Evolutionary conservation across 2,329 filamentous ascomycete genomes (phyloP).

Genomic region (Penicillium corylophilum): DNA sequence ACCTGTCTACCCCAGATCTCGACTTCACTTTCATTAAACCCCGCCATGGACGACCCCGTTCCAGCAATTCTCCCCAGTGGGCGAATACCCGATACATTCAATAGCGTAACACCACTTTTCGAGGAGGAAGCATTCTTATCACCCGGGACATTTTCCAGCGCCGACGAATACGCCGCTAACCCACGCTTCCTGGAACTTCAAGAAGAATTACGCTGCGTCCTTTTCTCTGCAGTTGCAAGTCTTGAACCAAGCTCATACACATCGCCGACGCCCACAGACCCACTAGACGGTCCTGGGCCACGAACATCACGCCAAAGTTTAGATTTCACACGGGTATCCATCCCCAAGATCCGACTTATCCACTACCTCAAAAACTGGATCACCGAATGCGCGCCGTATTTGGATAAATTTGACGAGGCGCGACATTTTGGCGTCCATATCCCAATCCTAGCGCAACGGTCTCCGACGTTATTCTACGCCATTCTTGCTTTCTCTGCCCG

Average conservation of each 20-base stretch:
- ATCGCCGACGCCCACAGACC: constrained; percentile 27
- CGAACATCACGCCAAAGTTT: constrained; percentile 14
- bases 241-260: constrained; percentile 39
- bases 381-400: constrained; percentile 31
- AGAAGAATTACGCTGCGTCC: constrained; percentile 42
- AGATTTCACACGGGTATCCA: constrained; percentile 24
- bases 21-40: neutral
- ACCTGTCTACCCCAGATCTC: constrained; percentile 13
- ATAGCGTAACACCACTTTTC: constrained; percentile 11
- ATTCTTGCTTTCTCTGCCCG: constrained; percentile 54
- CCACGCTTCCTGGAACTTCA: constrained; percentile 46
- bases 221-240: constrained; percentile 45
- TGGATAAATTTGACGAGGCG: constrained; percentile 56
- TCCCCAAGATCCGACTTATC: constrained; percentile 37
- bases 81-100: constrained; percentile 15
- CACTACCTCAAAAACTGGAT: constrained; percentile 46
- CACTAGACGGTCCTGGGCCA: constrained; percentile 12
- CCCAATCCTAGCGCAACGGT: constrained; percentile 48
- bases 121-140: constrained; percentile 26
- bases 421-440: constrained; percentile 53
- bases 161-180: constrained; percentile 30
- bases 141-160: constrained; percentile 26
- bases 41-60: constrained; percentile 17
- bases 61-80: constrained; percentile 10
- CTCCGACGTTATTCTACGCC: constrained; percentile 48